Conservation (phyloP, 305 asterid genomes). For the Lippia alba region DNA sequence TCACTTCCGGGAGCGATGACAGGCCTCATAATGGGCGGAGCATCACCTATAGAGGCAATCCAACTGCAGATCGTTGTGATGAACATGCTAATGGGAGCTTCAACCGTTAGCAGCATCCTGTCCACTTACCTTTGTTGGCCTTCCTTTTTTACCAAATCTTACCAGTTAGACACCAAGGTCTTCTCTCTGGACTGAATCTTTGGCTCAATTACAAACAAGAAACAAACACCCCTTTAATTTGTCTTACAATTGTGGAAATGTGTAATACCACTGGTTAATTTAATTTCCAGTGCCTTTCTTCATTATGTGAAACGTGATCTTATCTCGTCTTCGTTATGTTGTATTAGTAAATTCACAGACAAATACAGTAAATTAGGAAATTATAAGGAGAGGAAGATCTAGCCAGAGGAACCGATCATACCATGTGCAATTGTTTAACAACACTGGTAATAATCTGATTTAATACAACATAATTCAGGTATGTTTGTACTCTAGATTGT, state of each 20-base stretch:
- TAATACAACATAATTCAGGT: too few relatives aligned
- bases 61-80: slow-evolving; percentile 86
- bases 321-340: background rate
- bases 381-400: too few relatives aligned
- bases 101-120: slow-evolving; percentile 77
- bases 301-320: background rate
- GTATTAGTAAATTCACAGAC: too few relatives aligned
- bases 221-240: too few relatives aligned
- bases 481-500: too few relatives aligned
- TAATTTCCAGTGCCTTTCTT: background rate
- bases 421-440: too few relatives aligned
- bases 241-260: too few relatives aligned
- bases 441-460: too few relatives aligned
- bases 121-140: slow-evolving; percentile 95
- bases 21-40: slow-evolving; percentile 96
- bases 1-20: slow-evolving; percentile 97
- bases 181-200: slow-evolving; percentile 54
- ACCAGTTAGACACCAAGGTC: slow-evolving; percentile 71
- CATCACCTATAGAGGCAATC: slow-evolving; percentile 89
- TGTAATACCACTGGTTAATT: too few relatives aligned
- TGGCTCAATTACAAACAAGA: too few relatives aligned
- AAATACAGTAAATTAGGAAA: too few relatives aligned
- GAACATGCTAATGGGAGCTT: slow-evolving; percentile 93
- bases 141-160: slow-evolving; percentile 85
- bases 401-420: too few relatives aligned